These are phyloP conservation scores for Diospyros kaki DNA, from an alignment of 148 eudicot genomes.

Conservation along the genomic window DNA sequence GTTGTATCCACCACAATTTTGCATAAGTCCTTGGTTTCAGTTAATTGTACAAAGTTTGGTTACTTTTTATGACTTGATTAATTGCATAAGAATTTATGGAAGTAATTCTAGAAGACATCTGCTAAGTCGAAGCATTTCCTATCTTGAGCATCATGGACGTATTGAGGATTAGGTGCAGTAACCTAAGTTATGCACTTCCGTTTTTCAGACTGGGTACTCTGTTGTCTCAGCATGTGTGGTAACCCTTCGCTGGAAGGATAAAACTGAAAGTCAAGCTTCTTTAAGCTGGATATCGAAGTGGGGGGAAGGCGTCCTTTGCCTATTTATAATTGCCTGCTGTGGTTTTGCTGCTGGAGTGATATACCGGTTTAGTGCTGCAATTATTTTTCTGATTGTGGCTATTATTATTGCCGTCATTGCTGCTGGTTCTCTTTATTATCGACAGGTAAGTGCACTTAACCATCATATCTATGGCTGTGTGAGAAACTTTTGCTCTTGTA, in stretches of 20 bases:
- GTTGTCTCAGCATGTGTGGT: slow-evolving; percentile 95
- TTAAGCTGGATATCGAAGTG: slow-evolving; percentile 51
- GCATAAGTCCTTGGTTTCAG: background rate
- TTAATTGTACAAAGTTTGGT: background rate
- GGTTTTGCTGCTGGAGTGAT: slow-evolving; percentile 79
- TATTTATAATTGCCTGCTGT: slow-evolving; percentile 53
- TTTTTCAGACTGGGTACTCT: slow-evolving; percentile 89
- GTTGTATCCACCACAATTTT: background rate
- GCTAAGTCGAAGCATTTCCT: background rate
- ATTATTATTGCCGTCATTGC: slow-evolving; percentile 49
- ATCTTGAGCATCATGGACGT: slow-evolving; percentile 1
- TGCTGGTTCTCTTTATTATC: slow-evolving; percentile 52
- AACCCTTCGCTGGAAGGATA: slow-evolving; percentile 77
- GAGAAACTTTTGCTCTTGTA: background rate
- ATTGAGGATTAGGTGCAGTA: slow-evolving; percentile 9
- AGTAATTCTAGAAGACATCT: background rate
- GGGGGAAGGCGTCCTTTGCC: slow-evolving; percentile 72
- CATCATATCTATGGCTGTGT: background rate
- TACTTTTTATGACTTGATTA: background rate
- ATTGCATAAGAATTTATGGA: background rate
- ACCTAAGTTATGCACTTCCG: slow-evolving; percentile 8
- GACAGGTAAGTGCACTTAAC: slow-evolving; percentile 59
- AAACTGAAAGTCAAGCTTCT: slow-evolving; percentile 34
- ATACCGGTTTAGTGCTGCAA: slow-evolving; percentile 65
- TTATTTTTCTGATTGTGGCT: slow-evolving; percentile 48